Conservation (phyloP, 345 rosid species). For the Aquilaria malaccensis region DNA sequence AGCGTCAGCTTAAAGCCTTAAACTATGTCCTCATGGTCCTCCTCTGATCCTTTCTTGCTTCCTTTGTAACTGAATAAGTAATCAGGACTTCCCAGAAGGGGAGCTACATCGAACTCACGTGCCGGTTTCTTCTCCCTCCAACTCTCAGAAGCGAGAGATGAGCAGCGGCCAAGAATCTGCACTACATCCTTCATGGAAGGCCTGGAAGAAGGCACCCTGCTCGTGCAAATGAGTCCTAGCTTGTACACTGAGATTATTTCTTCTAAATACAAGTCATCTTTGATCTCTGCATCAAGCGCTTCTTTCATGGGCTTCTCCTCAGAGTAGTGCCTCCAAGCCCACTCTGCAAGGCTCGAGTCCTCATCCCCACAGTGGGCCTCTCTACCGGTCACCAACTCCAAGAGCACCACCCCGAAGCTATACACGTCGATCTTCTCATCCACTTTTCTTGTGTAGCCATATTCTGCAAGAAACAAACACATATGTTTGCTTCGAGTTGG, state of each 20-base stretch:
- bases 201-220: slow-evolving; percentile 40
- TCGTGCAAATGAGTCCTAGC: slow-evolving; percentile 65
- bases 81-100: slow-evolving; percentile 29
- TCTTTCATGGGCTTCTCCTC: slow-evolving; percentile 37
- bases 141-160: slow-evolving; percentile 19
- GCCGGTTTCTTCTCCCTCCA: slow-evolving; percentile 7
- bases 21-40: slow-evolving; percentile 9
- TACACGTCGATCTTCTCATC: slow-evolving; percentile 77
- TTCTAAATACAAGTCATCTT: slow-evolving; percentile 32
- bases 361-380: slow-evolving; percentile 62
- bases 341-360: slow-evolving; percentile 65
- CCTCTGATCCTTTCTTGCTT: slow-evolving; percentile 9
- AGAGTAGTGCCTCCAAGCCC: slow-evolving; percentile 68
- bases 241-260: slow-evolving; percentile 59
- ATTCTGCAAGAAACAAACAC: slow-evolving; percentile 34
- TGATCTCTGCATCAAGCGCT: slow-evolving; percentile 55
- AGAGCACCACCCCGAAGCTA: slow-evolving; percentile 88
- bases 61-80: slow-evolving; percentile 21
- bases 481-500: not conserved
- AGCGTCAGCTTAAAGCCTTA: slow-evolving; percentile 1
- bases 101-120: slow-evolving; percentile 26
- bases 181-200: slow-evolving; percentile 79
- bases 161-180: slow-evolving; percentile 40
- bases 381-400: slow-evolving; percentile 81
- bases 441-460: slow-evolving; percentile 69